Percentiles rank a stretch among this genome's conserved stretches.
Evolutionary conservation across 2,329 filamentous ascomycete genomes (phyloP).

Genomic region (Fusarium austroafricanum): DNA sequence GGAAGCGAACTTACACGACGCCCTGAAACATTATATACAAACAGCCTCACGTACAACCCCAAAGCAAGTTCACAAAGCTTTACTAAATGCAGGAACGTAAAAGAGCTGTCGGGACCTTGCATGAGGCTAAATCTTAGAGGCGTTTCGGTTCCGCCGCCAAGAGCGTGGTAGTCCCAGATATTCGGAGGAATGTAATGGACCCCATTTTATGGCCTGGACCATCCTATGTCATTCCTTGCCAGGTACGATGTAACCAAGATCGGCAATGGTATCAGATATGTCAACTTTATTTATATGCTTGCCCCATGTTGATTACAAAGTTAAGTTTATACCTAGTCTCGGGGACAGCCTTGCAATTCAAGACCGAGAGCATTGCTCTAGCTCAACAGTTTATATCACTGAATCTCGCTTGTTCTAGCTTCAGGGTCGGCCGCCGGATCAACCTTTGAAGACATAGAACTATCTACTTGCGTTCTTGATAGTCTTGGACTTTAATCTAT

Average conservation of each 20-base stretch:
- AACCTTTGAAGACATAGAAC: too few species aligned
- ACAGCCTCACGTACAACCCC: not conserved
- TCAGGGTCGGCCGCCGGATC: not conserved
- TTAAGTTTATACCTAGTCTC: not conserved
- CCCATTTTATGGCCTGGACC: slow-evolving; percentile 12
- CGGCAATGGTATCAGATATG: not conserved
- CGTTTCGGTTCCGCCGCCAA: not conserved
- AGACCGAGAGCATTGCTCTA: not conserved
- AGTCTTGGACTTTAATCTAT: not conserved
- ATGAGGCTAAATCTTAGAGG: slow-evolving; percentile 2
- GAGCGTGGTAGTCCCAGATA: not conserved
- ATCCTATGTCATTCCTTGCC: slow-evolving; percentile 15
- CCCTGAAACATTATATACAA: slow-evolving; percentile 17
- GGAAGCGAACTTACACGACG: not conserved
- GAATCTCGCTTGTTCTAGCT: not conserved
- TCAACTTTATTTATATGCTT: slow-evolving; percentile 1
- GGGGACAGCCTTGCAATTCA: not conserved
- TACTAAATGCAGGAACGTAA: slow-evolving; percentile 16
- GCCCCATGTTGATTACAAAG: not conserved
- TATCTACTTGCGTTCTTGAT: not conserved
- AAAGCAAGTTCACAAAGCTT: not conserved
- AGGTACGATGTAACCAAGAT: not conserved
- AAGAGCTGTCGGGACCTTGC: slow-evolving; percentile 7
- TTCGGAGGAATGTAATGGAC: slow-evolving; percentile 14
- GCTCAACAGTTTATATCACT: not conserved